Evolutionary conservation across 352 stramenopile species (phyloP).

Genomic region (Achlya hypogyna): DNA sequence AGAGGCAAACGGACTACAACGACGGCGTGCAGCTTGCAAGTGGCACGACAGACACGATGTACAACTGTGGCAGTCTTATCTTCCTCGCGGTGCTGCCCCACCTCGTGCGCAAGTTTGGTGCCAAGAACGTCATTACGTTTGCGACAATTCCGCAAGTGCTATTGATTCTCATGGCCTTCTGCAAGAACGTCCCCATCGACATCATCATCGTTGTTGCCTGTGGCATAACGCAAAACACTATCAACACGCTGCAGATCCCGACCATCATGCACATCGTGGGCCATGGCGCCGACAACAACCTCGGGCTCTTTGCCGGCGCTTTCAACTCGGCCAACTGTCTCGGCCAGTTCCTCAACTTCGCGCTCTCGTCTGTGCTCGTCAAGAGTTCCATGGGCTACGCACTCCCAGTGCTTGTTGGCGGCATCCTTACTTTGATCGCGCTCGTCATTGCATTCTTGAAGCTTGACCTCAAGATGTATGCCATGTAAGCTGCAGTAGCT

Average conservation of each 20-base stretch:
- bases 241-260: constrained; percentile 1
- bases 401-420: constrained; percentile 55
- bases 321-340: constrained; percentile 71
- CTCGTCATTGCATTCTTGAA: constrained; percentile 47
- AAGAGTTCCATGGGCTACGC: constrained; percentile 50
- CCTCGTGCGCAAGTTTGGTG: constrained; percentile 35
- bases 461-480: constrained; percentile 56
- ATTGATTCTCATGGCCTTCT: constrained; percentile 48
- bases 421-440: constrained; percentile 44
- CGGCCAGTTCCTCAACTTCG: constrained; percentile 64
- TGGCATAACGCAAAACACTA: constrained; percentile 31
- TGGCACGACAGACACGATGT: constrained; percentile 40
- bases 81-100: constrained; percentile 45
- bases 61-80: constrained; percentile 34
- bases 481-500: constrained; percentile 34
- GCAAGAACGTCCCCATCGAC: constrained; percentile 32
- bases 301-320: constrained; percentile 64
- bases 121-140: constrained; percentile 34
- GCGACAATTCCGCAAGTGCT: constrained; percentile 38
- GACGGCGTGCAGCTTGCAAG: constrained; percentile 43
- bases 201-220: constrained; percentile 38
- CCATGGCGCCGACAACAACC: constrained; percentile 22
- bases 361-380: constrained; percentile 41
- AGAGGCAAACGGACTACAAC: constrained; percentile 35
- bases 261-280: constrained; percentile 3